A percentile compares a stretch with the other conserved stretches of the same genome.
Conservation (phyloP, 192 early-diverging fungal species). For the Thamnidium elegans region DNA sequence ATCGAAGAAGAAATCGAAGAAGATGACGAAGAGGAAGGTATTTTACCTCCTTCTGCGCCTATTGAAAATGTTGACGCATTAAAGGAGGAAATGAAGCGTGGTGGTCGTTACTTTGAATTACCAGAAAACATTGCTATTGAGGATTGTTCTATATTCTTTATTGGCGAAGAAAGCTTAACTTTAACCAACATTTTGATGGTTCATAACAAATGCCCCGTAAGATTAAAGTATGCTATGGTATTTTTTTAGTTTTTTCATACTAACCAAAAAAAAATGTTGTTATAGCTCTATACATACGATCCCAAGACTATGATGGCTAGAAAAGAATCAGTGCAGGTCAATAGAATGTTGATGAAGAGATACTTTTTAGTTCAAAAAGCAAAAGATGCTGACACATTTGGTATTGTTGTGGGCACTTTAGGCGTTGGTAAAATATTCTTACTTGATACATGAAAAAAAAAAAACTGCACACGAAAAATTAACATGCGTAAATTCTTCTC, state of each 20-base stretch:
- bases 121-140: conserved; percentile 44
- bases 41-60: conserved; percentile 6
- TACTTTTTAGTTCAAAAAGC: conserved; percentile 90
- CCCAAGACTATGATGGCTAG: conserved; percentile 54
- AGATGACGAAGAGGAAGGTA: not conserved
- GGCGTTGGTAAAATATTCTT: conserved; percentile 71
- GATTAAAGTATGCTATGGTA: not conserved
- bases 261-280: not conserved
- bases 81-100: conserved; percentile 13
- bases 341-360: conserved; percentile 57
- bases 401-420: conserved; percentile 93
- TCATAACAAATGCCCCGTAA: conserved; percentile 54
- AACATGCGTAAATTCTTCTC: not conserved
- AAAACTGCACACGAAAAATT: not conserved
- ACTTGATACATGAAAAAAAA: not conserved
- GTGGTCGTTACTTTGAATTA: conserved; percentile 55
- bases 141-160: conserved; percentile 75
- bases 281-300: conserved; percentile 63
- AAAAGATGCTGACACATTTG: conserved; percentile 87
- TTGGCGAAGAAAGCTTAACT: conserved; percentile 79
- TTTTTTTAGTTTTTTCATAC: conserved; percentile 3
- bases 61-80: not conserved
- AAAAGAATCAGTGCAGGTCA: conserved; percentile 56
- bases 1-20: conserved; percentile 4
- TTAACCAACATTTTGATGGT: conserved; percentile 89